Evolutionary conservation across 495 filamentous ascomycete genomes (phyloP).

Genomic region (Talaromyces wortmannii): DNA sequence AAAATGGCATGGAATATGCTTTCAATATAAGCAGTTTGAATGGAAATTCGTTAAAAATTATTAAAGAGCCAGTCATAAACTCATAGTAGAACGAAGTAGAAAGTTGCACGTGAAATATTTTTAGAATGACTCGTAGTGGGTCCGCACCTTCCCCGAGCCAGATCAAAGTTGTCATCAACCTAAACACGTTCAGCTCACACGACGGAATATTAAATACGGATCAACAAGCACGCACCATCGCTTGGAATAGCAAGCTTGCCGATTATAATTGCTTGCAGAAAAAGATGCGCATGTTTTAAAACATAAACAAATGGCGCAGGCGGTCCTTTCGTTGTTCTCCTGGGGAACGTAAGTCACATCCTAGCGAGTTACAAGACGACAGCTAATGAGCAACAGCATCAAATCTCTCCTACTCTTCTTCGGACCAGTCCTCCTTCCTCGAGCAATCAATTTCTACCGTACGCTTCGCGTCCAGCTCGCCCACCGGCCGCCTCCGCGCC

Average conservation of each 20-base stretch:
- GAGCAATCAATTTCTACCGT: conserved; percentile 64
- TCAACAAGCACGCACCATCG: no score
- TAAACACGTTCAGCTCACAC: no score
- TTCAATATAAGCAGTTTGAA: no score
- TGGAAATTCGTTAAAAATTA: no score
- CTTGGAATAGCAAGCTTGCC: background rate
- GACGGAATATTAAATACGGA: no score
- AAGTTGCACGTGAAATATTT: no score
- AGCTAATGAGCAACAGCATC: conserved; percentile 39
- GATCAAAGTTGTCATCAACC: no score
- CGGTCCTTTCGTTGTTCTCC: background rate
- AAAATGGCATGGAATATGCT: no score
- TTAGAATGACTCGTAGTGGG: no score
- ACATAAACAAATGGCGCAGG: conserved; percentile 15
- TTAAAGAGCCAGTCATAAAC: no score
- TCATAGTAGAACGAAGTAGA: no score
- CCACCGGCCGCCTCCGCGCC: conserved; percentile 47
- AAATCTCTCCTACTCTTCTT: conserved; percentile 79
- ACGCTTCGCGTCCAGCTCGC: conserved; percentile 49
- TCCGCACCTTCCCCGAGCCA: no score
- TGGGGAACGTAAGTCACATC: conserved; percentile 23
- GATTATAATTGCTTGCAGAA: background rate
- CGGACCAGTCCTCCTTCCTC: conserved; percentile 75
- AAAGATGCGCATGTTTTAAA: background rate
- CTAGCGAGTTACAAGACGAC: background rate